These are phyloP conservation scores for Arctostaphylos glauca DNA, from an alignment of 148 eudicot species.

Conservation along the genomic window DNA sequence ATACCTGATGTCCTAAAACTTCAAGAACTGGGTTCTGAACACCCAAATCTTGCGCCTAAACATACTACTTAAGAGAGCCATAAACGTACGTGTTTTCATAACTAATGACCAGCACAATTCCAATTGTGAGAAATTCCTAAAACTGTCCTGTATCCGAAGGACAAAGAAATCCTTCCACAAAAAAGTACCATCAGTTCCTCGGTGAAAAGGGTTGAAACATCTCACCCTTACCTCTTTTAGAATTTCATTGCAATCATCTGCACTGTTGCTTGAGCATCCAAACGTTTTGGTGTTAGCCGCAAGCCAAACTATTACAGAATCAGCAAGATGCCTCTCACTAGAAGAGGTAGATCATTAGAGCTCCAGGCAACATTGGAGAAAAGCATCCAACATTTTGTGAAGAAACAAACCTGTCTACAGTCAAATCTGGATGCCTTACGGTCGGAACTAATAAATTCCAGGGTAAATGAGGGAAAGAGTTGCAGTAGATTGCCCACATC, in stretches of 20 bases:
- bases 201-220: slow-evolving; percentile 5
- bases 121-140: background rate
- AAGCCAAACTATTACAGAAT: slow-evolving; percentile 65
- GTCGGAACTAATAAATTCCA: slow-evolving; percentile 48
- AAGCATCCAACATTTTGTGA: background rate
- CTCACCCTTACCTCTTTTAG: slow-evolving; percentile 50
- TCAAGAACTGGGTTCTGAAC: background rate
- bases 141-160: background rate
- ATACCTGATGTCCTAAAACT: background rate
- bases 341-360: slow-evolving; percentile 18
- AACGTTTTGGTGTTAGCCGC: slow-evolving; percentile 37
- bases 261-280: slow-evolving; percentile 18
- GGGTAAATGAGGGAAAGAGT: slow-evolving; percentile 53
- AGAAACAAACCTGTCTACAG: slow-evolving; percentile 58
- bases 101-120: background rate
- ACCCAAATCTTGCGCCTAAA: background rate
- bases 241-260: slow-evolving; percentile 28
- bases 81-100: background rate
- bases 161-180: background rate
- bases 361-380: background rate
- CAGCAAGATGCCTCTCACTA: slow-evolving; percentile 89
- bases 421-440: slow-evolving; percentile 66
- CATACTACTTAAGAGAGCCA: background rate
- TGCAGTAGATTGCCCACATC: slow-evolving; percentile 67
- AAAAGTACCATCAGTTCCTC: background rate